Percentiles rank a stretch among this genome's conserved stretches.
Evolutionary conservation across 352 stramenopile species (phyloP).

Genomic region (Phytophthora citrophthora): DNA sequence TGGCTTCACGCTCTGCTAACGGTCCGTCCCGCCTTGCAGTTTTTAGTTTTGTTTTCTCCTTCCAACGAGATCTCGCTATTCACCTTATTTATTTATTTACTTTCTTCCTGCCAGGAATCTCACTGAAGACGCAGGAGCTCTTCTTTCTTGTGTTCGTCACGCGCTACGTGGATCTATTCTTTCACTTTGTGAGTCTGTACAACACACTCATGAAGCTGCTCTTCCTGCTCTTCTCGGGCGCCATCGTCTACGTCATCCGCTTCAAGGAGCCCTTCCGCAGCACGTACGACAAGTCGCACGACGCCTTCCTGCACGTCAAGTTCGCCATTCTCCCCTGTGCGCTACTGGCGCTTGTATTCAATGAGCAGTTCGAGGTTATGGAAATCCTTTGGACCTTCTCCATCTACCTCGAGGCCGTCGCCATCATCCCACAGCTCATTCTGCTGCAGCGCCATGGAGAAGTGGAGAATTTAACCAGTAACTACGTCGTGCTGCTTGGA

Average conservation of each 20-base stretch:
- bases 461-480: conserved; percentile 98
- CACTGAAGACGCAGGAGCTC: conserved; percentile 99
- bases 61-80: neutral
- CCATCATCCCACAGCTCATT: conserved; percentile 99
- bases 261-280: conserved; percentile 96
- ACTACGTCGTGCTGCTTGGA: conserved; percentile 99
- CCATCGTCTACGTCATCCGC: conserved; percentile 99
- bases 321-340: conserved; percentile 97
- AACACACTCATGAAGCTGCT: conserved; percentile 99
- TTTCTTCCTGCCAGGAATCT: conserved; percentile 87
- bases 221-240: conserved; percentile 96
- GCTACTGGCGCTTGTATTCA: conserved; percentile 95
- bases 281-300: conserved; percentile 99
- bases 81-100: neutral
- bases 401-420: conserved; percentile 98
- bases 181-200: conserved; percentile 95
- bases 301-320: conserved; percentile 99
- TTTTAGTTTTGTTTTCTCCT: neutral
- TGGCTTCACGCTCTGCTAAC: conserved; percentile 80
- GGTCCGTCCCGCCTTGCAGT: conserved; percentile 38
- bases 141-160: conserved; percentile 99
- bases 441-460: conserved; percentile 98
- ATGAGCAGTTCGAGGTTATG: conserved; percentile 92
- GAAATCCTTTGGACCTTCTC: conserved; percentile 99
- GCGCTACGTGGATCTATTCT: conserved; percentile 99